A percentile compares a stretch with the other conserved stretches of the same genome.
Evolutionary conservation across 2,329 filamentous ascomycete species (phyloP).

Genomic region (Hirsutella minnesotensis): DNA sequence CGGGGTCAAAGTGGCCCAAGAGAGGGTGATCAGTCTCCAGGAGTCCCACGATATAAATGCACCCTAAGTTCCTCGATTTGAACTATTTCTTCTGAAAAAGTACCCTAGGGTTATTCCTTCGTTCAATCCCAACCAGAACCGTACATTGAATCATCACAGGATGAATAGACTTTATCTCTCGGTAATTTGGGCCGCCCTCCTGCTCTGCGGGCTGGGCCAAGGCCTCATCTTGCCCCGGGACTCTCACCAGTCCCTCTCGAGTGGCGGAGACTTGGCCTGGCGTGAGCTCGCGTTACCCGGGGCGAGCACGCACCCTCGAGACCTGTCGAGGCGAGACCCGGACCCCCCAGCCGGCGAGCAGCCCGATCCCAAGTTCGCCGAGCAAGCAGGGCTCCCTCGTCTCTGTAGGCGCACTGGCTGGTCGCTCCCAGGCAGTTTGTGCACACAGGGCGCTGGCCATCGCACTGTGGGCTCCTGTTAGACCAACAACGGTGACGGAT

Average conservation of each 20-base stretch:
- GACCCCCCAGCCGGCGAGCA: slow-evolving; percentile 11
- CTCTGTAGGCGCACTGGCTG: slow-evolving; percentile 8
- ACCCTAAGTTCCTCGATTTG: slow-evolving; percentile 21
- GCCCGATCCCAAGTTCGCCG: slow-evolving; percentile 7
- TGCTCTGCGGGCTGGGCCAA: no score
- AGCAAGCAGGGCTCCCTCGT: slow-evolving; percentile 6
- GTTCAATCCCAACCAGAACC: no score
- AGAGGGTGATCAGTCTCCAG: slow-evolving; percentile 24
- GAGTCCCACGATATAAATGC: slow-evolving; percentile 14
- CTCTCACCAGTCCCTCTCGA: no score
- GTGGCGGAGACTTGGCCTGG: no score
- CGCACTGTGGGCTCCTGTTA: slow-evolving; percentile 7
- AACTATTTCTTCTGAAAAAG: slow-evolving; percentile 11
- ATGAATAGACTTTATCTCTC: no score
- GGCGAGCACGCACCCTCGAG: no score
- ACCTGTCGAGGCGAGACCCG: slow-evolving; percentile 11
- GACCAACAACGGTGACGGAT: no score
- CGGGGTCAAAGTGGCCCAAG: slow-evolving; percentile 21
- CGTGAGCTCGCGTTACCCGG: no score
- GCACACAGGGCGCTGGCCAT: slow-evolving; percentile 10
- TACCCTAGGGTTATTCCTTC: no score
- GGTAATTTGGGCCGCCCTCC: no score
- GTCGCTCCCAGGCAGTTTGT: slow-evolving; percentile 8
- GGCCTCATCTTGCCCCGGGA: no score
- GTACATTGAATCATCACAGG: no score